Percentiles rank a stretch among this genome's conserved stretches.
These are phyloP conservation scores for Lepiota subincarnata DNA, from an alignment of 768 basidiomycete genomes.

Conservation along the genomic window DNA sequence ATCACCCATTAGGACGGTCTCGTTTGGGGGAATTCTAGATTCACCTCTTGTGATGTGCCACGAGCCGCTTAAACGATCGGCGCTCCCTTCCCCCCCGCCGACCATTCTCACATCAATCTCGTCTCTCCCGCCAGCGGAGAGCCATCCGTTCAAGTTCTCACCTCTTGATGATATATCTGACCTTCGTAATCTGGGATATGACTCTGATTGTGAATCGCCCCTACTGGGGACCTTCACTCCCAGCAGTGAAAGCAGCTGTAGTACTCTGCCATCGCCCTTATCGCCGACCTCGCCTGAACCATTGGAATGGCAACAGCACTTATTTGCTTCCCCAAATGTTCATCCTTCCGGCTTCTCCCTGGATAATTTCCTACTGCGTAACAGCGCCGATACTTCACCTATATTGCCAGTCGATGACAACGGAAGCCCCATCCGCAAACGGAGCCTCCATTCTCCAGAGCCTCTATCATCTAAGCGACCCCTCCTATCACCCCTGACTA, in stretches of 20 bases:
- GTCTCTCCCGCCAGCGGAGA: constrained; percentile 32
- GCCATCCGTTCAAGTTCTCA: background rate
- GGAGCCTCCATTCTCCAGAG: background rate
- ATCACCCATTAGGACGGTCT: background rate
- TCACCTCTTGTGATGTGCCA: constrained; percentile 30
- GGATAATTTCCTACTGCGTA: background rate
- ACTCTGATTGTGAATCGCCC: background rate
- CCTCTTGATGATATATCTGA: background rate
- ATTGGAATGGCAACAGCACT: background rate
- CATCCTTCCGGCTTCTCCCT: background rate
- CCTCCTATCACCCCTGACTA: background rate
- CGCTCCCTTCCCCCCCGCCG: constrained; percentile 38
- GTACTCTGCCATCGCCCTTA: constrained; percentile 5
- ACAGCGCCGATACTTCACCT: background rate
- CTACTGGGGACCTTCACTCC: constrained; percentile 1
- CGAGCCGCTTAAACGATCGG: constrained; percentile 22
- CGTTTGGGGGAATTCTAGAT: constrained; percentile 27
- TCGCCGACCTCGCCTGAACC: background rate
- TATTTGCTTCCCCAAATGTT: background rate
- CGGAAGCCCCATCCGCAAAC: background rate
- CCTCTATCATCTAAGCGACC: background rate
- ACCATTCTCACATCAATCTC: constrained; percentile 34
- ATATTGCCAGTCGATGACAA: background rate
- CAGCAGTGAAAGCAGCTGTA: constrained; percentile 10
- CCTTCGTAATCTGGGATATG: background rate